Evolutionary conservation across 2,329 filamentous ascomycete genomes (phyloP).

Genomic region (Tolypocladium paradoxum): DNA sequence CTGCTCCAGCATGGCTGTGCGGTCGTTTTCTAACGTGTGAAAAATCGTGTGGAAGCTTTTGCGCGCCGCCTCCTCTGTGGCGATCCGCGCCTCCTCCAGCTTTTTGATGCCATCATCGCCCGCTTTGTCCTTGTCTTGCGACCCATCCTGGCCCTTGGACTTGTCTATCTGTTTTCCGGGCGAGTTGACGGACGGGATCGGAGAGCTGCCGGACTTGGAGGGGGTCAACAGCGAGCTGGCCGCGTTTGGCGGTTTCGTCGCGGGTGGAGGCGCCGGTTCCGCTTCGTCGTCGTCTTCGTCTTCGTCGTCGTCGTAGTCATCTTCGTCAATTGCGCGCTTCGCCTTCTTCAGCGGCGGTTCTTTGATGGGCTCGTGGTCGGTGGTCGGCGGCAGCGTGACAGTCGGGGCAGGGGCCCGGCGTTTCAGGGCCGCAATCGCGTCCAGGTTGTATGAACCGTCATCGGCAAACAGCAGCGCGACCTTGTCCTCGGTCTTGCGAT

Average conservation of each 20-base stretch:
- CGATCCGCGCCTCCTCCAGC: conserved; percentile 82
- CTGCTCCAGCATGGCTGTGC: conserved; percentile 94
- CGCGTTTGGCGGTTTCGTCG: conserved; percentile 39
- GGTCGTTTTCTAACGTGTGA: conserved; percentile 89
- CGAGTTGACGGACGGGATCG: conserved; percentile 50
- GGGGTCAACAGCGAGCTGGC: conserved; percentile 54
- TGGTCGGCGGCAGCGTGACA: conserved; percentile 40
- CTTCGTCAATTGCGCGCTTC: conserved; percentile 69
- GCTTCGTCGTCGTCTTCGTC: conserved; percentile 62
- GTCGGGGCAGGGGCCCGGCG: conserved; percentile 26
- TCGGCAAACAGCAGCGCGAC: conserved; percentile 64
- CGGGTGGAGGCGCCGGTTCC: conserved; percentile 40
- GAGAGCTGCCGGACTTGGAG: conserved; percentile 59
- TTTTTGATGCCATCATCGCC: conserved; percentile 87
- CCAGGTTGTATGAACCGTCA: conserved; percentile 40
- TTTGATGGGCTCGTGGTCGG: conserved; percentile 46
- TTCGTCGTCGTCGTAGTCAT: conserved; percentile 79
- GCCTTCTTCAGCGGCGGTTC: conserved; percentile 62
- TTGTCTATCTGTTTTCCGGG: conserved; percentile 48
- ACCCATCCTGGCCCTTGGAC: conserved; percentile 35
- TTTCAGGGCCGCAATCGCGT: conserved; percentile 43
- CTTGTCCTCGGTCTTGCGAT: conserved; percentile 64
- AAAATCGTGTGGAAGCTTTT: conserved; percentile 88
- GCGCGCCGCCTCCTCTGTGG: conserved; percentile 80
- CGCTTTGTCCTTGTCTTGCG: conserved; percentile 50